These are phyloP conservation scores for Orbilia ellipsospora DNA, from an alignment of 2,329 filamentous ascomycete genomes.

Conservation along the genomic window DNA sequence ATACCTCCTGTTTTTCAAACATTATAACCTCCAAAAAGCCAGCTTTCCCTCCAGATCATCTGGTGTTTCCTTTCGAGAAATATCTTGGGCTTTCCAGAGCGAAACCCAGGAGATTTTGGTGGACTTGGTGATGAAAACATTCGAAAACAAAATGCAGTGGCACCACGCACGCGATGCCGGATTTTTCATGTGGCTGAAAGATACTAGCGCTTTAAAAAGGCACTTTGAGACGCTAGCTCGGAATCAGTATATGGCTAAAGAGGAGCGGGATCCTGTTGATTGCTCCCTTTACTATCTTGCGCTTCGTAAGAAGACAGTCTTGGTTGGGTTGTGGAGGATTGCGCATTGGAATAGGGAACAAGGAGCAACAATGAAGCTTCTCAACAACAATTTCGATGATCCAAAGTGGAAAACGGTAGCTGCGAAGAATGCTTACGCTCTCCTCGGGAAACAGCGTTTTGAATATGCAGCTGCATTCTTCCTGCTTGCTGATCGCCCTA, in stretches of 20 bases:
- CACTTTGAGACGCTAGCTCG: slow-evolving; percentile 92
- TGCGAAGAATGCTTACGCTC: slow-evolving; percentile 93
- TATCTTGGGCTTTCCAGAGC: slow-evolving; percentile 86
- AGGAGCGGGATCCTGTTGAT: slow-evolving; percentile 88
- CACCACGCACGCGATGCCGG: slow-evolving; percentile 85
- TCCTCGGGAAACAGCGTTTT: slow-evolving; percentile 90
- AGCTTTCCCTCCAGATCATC: slow-evolving; percentile 70
- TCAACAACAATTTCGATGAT: slow-evolving; percentile 91
- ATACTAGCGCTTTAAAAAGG: slow-evolving; percentile 77
- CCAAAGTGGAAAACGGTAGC: slow-evolving; percentile 88
- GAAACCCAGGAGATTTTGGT: slow-evolving; percentile 87
- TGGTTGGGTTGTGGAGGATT: slow-evolving; percentile 94
- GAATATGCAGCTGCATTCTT: slow-evolving; percentile 98
- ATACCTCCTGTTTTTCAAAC: slow-evolving; percentile 87
- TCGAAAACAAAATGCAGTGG: slow-evolving; percentile 84
- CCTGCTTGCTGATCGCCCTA: slow-evolving; percentile 83
- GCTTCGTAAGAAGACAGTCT: slow-evolving; percentile 86
- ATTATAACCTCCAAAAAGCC: slow-evolving; percentile 78
- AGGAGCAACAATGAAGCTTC: slow-evolving; percentile 77
- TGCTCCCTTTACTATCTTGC: slow-evolving; percentile 93
- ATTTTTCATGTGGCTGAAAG: slow-evolving; percentile 93
- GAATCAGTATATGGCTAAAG: slow-evolving; percentile 89
- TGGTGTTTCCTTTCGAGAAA: slow-evolving; percentile 79
- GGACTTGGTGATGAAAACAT: slow-evolving; percentile 83
- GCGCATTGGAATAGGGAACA: slow-evolving; percentile 90